These are phyloP conservation scores for Hordeum marinum DNA, from an alignment of 176 grass and related monocot genomes.

Conservation along the genomic window DNA sequence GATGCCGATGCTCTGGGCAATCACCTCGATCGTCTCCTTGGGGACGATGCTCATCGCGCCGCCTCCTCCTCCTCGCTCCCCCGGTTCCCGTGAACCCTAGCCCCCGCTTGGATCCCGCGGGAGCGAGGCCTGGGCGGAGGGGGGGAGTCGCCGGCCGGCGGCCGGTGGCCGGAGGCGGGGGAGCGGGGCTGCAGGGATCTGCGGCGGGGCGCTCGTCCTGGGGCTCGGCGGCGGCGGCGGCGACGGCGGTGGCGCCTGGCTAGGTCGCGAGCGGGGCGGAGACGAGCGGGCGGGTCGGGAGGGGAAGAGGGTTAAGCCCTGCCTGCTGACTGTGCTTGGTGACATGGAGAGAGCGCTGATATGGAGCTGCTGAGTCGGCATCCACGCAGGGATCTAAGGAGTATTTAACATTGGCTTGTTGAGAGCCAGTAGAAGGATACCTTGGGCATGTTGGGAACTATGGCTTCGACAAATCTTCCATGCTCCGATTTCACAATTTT, in stretches of 20 bases:
- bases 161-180: not conserved
- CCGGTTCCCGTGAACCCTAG: slow-evolving; percentile 17
- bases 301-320: not conserved
- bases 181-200: not conserved
- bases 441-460: too few species aligned
- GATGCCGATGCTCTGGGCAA: slow-evolving; percentile 86
- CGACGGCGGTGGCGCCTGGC: not conserved
- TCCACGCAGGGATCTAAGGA: too few species aligned
- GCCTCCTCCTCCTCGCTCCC: slow-evolving; percentile 4
- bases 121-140: not conserved
- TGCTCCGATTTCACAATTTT: too few species aligned
- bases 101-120: not conserved
- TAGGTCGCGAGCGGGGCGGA: not conserved
- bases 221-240: not conserved
- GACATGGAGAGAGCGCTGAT: not conserved
- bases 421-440: too few species aligned
- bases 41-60: slow-evolving; percentile 75
- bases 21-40: slow-evolving; percentile 92
- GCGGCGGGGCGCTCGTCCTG: not conserved
- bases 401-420: too few species aligned
- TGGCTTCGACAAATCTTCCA: too few species aligned
- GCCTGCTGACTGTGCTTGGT: not conserved
- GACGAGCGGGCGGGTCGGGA: not conserved
- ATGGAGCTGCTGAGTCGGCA: not conserved
- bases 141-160: not conserved